A percentile compares a stretch with the other conserved stretches of the same genome.
These are phyloP conservation scores for Alisma plantagoaquatica DNA, from an alignment of 106 monocot species.

Conservation along the genomic window DNA sequence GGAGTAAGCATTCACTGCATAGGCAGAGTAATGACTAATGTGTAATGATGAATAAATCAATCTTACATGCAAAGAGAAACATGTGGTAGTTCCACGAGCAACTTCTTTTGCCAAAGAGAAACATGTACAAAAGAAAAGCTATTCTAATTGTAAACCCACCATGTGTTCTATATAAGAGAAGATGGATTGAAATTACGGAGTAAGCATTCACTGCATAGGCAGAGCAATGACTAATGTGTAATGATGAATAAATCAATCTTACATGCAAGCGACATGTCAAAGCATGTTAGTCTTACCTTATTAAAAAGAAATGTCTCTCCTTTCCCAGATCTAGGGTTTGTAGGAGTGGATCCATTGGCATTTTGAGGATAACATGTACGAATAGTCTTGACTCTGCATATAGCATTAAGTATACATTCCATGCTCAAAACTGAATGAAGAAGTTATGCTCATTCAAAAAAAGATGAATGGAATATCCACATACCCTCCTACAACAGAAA, in stretches of 20 bases:
- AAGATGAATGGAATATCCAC: not conserved
- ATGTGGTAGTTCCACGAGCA: not conserved
- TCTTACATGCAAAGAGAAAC: too few relatives aligned
- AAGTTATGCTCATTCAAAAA: not conserved
- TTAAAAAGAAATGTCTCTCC: slow-evolving; percentile 81
- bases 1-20: too few relatives aligned
- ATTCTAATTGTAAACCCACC: too few relatives aligned
- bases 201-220: too few relatives aligned
- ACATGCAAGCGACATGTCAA: too few relatives aligned
- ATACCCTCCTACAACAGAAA: slow-evolving; percentile 87
- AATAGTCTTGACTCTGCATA: slow-evolving; percentile 86
- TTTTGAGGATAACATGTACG: slow-evolving; percentile 97
- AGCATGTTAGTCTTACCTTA: slow-evolving; percentile 61
- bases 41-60: too few relatives aligned
- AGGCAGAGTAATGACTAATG: too few relatives aligned
- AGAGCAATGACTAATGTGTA: too few relatives aligned
- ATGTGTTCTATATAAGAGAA: too few relatives aligned
- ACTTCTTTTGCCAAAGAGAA: not conserved
- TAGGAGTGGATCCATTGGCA: slow-evolving; percentile 49
- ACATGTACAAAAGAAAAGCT: not conserved
- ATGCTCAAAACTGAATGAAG: not conserved
- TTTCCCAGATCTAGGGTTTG: slow-evolving; percentile 72
- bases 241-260: too few relatives aligned
- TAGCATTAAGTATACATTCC: too few relatives aligned
- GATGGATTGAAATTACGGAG: too few relatives aligned